phyloP scores from a whole-genome alignment of 306 rosid genomes.

The Quercus variabilis region DNA sequence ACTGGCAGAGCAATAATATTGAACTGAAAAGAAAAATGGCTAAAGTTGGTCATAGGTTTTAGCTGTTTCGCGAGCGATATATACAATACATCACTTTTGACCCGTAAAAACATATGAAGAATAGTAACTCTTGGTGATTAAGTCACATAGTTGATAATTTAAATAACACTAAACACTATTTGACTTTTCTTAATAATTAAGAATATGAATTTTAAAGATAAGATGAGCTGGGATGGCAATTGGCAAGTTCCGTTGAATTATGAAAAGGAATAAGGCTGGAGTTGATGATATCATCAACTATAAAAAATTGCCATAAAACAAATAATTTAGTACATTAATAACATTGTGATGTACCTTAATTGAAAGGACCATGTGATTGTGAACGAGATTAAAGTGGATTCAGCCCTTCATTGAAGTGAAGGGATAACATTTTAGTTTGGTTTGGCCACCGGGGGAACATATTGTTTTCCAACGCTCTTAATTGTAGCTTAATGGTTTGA shows the following conservation, averaged over 20 bases:
- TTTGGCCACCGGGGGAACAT: background rate
- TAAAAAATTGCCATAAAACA: background rate
- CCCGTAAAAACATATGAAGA: background rate
- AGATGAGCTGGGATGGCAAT: background rate
- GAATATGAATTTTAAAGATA: slow-evolving; percentile 14
- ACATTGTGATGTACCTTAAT: background rate
- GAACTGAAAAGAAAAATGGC: too few species aligned
- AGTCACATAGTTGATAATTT: background rate
- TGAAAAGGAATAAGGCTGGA: background rate
- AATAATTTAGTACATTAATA: background rate
- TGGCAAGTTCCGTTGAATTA: background rate
- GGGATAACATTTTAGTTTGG: background rate
- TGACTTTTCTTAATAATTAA: slow-evolving; percentile 20
- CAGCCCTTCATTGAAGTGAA: background rate
- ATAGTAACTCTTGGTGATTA: background rate
- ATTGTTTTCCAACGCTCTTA: background rate
- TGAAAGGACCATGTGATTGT: slow-evolving; percentile 16
- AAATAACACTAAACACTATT: background rate
- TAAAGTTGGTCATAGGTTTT: too few species aligned
- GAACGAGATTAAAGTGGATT: slow-evolving; percentile 3
- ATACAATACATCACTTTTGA: background rate
- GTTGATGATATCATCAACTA: slow-evolving; percentile 17
- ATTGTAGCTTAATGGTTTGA: too few species aligned
- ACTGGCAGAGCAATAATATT: too few species aligned
- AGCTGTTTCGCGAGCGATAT: too few species aligned